Conservation (phyloP, 192 early-diverging fungal genomes). For the Gigaspora rosea region DNA sequence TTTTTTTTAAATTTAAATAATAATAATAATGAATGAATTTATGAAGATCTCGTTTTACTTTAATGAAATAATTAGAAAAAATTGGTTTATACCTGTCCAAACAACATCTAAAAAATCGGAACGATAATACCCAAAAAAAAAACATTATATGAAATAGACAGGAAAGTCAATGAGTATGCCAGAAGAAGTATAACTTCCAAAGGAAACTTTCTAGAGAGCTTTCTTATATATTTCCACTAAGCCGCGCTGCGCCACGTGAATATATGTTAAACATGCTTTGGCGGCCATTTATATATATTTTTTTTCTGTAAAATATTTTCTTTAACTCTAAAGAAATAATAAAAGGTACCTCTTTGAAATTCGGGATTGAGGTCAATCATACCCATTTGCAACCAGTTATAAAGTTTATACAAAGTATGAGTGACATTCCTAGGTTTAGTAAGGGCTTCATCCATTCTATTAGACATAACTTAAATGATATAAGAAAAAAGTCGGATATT, state of each 20-base stretch:
- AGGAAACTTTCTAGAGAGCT: too few relatives aligned
- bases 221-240: too few relatives aligned
- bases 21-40: background rate
- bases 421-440: constrained; percentile 34
- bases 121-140: background rate
- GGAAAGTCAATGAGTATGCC: too few relatives aligned
- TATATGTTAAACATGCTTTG: too few relatives aligned
- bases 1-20: background rate
- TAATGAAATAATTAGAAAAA: background rate
- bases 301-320: too few relatives aligned
- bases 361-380: constrained; percentile 32
- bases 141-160: background rate
- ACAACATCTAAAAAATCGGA: constrained; percentile 8
- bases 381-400: constrained; percentile 33
- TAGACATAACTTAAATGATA: background rate
- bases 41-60: background rate
- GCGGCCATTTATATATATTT: too few relatives aligned
- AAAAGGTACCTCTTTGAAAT: constrained; percentile 31
- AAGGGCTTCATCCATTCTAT: constrained; percentile 30
- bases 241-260: too few relatives aligned
- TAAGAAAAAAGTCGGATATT: too few relatives aligned
- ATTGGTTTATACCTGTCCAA: constrained; percentile 18
- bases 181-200: too few relatives aligned
- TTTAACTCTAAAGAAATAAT: background rate
- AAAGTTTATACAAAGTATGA: constrained; percentile 31